Conservation (phyloP, 208 protist genomes). For the Novymonas esmeraldas region DNA sequence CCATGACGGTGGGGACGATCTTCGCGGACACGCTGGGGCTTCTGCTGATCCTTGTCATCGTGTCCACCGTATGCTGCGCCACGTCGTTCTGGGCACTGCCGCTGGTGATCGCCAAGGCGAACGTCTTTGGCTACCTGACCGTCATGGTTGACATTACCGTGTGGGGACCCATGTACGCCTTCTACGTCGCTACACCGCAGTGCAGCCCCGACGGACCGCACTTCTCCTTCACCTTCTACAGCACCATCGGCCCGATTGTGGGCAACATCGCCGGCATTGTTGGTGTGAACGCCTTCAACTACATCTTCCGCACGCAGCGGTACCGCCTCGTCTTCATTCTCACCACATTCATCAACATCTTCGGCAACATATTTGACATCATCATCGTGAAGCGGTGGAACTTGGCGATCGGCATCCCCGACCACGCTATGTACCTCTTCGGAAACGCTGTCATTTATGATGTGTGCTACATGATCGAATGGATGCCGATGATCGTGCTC, state of each 20-base stretch:
- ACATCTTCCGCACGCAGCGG: constrained; percentile 52
- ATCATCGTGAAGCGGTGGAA: constrained; percentile 85
- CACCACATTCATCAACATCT: constrained; percentile 47
- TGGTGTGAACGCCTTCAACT: constrained; percentile 59
- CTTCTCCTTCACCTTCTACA: constrained; percentile 65
- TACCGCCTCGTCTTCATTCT: constrained; percentile 64
- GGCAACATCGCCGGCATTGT: constrained; percentile 47
- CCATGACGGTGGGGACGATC: constrained; percentile 35
- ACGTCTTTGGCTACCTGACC: constrained; percentile 34
- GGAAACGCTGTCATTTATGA: constrained; percentile 70
- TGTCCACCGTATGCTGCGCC: constrained; percentile 25
- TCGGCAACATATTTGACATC: constrained; percentile 68
- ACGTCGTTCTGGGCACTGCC: constrained; percentile 35
- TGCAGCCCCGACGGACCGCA: constrained; percentile 61
- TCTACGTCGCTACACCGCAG: constrained; percentile 46
- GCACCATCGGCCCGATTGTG: constrained; percentile 46
- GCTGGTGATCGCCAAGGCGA: constrained; percentile 38
- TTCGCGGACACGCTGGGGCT: constrained; percentile 33
- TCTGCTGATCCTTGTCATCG: constrained; percentile 28
- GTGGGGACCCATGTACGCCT: constrained; percentile 51
- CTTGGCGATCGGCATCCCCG: constrained; percentile 49
- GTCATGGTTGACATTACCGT: constrained; percentile 52
- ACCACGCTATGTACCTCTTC: constrained; percentile 69
- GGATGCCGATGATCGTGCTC: constrained; percentile 76
- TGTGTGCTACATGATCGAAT: constrained; percentile 56